phyloP scores from a whole-genome alignment of 768 basidiomycete species.

The Xerocomellus dryophilus region DNA sequence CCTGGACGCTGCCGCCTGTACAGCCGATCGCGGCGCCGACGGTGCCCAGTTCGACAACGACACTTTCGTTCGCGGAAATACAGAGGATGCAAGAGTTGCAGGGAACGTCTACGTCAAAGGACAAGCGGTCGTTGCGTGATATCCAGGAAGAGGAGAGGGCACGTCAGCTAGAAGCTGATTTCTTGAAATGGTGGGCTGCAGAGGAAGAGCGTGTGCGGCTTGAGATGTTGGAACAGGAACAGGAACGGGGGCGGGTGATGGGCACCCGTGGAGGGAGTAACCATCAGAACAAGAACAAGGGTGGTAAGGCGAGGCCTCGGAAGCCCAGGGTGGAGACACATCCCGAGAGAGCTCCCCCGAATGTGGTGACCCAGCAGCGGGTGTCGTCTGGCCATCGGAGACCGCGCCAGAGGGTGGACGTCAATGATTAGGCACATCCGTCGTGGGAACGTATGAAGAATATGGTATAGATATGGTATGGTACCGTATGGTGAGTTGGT shows the following conservation, averaged over 20 bases:
- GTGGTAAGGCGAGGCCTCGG: neutral
- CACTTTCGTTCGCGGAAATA: constrained; percentile 76
- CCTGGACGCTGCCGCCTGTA: constrained; percentile 62
- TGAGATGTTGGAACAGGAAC: constrained; percentile 36
- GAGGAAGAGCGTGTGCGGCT: constrained; percentile 71
- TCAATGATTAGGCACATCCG: neutral
- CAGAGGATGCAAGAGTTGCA: constrained; percentile 73
- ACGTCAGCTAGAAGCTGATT: constrained; percentile 68
- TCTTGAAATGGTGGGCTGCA: constrained; percentile 84
- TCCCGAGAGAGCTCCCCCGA: neutral
- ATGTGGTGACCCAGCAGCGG: neutral
- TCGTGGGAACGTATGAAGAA: neutral
- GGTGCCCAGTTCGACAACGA: constrained; percentile 18
- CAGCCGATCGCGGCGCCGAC: constrained; percentile 41
- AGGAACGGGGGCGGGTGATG: neutral
- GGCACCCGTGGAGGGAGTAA: neutral
- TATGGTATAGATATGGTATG: constrained; percentile 1
- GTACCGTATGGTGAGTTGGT: neutral
- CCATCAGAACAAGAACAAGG: constrained; percentile 2
- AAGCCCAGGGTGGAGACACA: constrained; percentile 10
- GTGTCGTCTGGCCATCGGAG: neutral
- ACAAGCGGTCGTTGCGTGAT: constrained; percentile 65
- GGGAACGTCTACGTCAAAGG: constrained; percentile 37
- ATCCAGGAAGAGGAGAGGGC: constrained; percentile 84
- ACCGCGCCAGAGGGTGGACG: neutral